Evolutionary conservation across 495 filamentous ascomycete genomes (phyloP).

Genomic region (Aspergillus egyptiacus): DNA sequence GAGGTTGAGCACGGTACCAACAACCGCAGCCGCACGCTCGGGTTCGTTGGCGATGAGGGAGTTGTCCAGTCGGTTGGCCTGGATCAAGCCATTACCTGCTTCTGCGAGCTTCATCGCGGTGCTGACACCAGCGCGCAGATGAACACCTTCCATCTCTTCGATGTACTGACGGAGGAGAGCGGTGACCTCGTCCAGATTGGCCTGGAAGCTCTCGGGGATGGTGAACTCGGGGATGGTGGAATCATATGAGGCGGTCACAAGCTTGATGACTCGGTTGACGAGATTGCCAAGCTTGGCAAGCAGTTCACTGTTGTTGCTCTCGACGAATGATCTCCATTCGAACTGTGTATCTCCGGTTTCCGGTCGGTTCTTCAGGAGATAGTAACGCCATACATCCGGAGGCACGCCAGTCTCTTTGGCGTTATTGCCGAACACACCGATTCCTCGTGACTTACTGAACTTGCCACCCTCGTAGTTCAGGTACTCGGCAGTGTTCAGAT

Average conservation of each 20-base stretch:
- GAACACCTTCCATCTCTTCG: conserved; percentile 64
- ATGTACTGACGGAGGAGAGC: conserved; percentile 61
- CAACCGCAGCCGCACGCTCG: conserved; percentile 65
- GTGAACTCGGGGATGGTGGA: conserved; percentile 63
- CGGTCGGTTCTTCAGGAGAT: conserved; percentile 79
- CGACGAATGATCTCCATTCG: conserved; percentile 79
- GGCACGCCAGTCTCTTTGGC: conserved; percentile 84
- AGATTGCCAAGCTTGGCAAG: conserved; percentile 91
- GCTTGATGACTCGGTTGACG: conserved; percentile 89
- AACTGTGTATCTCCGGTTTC: conserved; percentile 89
- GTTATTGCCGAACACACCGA: conserved; percentile 40
- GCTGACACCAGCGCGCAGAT: conserved; percentile 66
- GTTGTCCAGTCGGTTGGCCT: conserved; percentile 79
- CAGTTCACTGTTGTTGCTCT: conserved; percentile 83
- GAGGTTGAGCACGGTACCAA: conserved; percentile 76
- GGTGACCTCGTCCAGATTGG: conserved; percentile 51
- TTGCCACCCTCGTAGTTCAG: conserved; percentile 94
- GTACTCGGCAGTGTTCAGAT: conserved; percentile 88
- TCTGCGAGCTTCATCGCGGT: conserved; percentile 65
- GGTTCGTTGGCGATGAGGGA: conserved; percentile 66
- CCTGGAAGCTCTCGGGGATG: conserved; percentile 38
- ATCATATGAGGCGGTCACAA: conserved; percentile 69
- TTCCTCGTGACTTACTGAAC: conserved; percentile 54
- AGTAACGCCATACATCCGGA: conserved; percentile 88
- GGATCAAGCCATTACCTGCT: conserved; percentile 75